Percentiles rank a stretch among this genome's conserved stretches.
These are phyloP conservation scores for Saturnispora sekii DNA, from an alignment of 805 yeast species.

Conservation along the genomic window DNA sequence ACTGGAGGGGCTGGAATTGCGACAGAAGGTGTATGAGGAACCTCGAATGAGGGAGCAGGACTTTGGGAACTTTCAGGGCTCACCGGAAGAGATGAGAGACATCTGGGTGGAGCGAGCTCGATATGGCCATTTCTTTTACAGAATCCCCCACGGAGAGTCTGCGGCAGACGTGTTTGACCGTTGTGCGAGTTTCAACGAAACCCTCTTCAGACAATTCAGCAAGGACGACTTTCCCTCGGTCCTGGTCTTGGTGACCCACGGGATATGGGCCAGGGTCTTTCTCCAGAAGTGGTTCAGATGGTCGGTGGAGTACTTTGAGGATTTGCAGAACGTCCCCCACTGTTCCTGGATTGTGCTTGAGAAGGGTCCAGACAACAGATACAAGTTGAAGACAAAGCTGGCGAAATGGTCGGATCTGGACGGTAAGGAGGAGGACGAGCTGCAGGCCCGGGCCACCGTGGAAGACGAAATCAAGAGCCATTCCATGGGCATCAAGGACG, in stretches of 20 bases:
- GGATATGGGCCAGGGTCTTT: constrained; percentile 89
- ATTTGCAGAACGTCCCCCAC: constrained; percentile 72
- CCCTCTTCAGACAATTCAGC: constrained; percentile 72
- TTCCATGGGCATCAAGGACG: constrained; percentile 16
- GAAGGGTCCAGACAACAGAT: constrained; percentile 40
- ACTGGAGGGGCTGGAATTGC: constrained; percentile 30
- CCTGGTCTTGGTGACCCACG: constrained; percentile 81
- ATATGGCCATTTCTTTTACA: constrained; percentile 80
- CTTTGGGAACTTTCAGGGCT: constrained; percentile 85
- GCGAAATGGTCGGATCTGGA: constrained; percentile 63
- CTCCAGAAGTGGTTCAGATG: constrained; percentile 92
- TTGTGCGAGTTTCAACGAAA: constrained; percentile 82
- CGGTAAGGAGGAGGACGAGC: constrained; percentile 11
- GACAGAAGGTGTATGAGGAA: constrained; percentile 64
- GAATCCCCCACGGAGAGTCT: constrained; percentile 90
- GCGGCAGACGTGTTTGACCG: constrained; percentile 95
- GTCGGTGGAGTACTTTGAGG: constrained; percentile 84
- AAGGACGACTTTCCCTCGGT: constrained; percentile 65
- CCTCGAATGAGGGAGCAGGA: constrained; percentile 93
- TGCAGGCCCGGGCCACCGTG: constrained; percentile 18
- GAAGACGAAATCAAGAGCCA: constrained; percentile 20
- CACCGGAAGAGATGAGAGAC: constrained; percentile 63
- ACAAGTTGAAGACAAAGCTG: constrained; percentile 48
- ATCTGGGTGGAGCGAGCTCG: constrained; percentile 79
- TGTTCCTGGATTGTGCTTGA: constrained; percentile 80